Evolutionary conservation across 2,329 filamentous ascomycete species (phyloP).

Genomic region (Aspergillus neotritici): DNA sequence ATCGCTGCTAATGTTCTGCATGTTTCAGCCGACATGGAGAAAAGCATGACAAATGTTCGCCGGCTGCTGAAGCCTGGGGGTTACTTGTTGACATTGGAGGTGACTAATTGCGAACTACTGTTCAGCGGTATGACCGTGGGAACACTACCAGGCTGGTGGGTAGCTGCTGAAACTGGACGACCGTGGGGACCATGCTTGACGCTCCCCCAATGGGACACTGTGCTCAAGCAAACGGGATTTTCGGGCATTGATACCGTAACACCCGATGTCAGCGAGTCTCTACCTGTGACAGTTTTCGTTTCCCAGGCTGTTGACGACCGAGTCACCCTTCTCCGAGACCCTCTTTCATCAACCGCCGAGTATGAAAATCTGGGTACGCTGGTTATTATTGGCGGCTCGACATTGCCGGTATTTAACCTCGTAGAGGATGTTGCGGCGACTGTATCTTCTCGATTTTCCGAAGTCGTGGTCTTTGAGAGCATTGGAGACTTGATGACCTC

Average conservation of each 20-base stretch:
- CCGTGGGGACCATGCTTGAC: not conserved
- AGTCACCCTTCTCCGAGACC: not conserved
- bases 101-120: not conserved
- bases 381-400: too few species aligned
- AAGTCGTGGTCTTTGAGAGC: too few species aligned
- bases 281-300: not conserved
- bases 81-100: not conserved
- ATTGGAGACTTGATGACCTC: too few species aligned
- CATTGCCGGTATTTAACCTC: too few species aligned
- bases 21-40: conserved; percentile 25
- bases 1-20: conserved; percentile 38
- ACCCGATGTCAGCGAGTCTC: conserved; percentile 2
- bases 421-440: too few species aligned
- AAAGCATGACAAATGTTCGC: conserved; percentile 29
- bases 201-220: not conserved
- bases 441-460: too few species aligned
- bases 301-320: conserved; percentile 4
- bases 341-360: too few species aligned
- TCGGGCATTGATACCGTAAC: not conserved
- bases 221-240: not conserved
- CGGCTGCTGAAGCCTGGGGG: conserved; percentile 26
- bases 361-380: too few species aligned
- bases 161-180: not conserved
- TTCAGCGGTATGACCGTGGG: not conserved
- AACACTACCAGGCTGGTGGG: conserved; percentile 1